phyloP scores from a whole-genome alignment of 495 filamentous ascomycete species.

The Xylaria telfairii region DNA sequence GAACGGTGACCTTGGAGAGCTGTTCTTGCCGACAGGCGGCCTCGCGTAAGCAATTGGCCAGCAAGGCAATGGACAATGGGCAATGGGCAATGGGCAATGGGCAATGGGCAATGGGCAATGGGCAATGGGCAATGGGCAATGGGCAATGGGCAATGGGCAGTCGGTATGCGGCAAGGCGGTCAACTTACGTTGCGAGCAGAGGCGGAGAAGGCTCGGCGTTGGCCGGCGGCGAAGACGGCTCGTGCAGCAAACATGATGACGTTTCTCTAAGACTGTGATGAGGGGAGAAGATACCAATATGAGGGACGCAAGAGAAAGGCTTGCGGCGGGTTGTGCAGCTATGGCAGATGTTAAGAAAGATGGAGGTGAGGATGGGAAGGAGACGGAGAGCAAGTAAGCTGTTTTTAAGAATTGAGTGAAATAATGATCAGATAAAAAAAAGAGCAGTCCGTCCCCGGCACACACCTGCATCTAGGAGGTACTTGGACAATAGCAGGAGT shows the following conservation, averaged over 20 bases:
- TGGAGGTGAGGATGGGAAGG: not conserved
- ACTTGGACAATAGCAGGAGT: no score
- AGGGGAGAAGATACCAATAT: not conserved
- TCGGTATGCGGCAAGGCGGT: slow-evolving; percentile 14
- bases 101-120: not conserved
- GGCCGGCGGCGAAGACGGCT: slow-evolving; percentile 54
- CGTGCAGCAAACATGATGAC: slow-evolving; percentile 38
- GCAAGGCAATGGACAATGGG: no score
- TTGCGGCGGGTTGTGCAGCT: not conserved
- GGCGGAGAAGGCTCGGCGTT: slow-evolving; percentile 92
- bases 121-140: not conserved
- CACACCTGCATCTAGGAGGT: not conserved
- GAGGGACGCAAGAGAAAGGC: not conserved
- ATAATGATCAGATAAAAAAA: slow-evolving; percentile 6
- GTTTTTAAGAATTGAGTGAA: slow-evolving; percentile 7
- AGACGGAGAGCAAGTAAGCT: not conserved
- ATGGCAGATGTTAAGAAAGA: not conserved
- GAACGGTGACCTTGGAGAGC: slow-evolving; percentile 95
- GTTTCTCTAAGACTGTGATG: not conserved
- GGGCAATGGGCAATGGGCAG: slow-evolving; percentile 32
- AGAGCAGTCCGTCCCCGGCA: not conserved
- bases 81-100: not conserved
- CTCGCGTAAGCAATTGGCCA: not conserved
- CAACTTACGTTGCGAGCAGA: slow-evolving; percentile 82
- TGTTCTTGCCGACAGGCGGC: slow-evolving; percentile 44